Conservation (phyloP, 2,329 filamentous ascomycete genomes). For the Nothopassalora personata region DNA sequence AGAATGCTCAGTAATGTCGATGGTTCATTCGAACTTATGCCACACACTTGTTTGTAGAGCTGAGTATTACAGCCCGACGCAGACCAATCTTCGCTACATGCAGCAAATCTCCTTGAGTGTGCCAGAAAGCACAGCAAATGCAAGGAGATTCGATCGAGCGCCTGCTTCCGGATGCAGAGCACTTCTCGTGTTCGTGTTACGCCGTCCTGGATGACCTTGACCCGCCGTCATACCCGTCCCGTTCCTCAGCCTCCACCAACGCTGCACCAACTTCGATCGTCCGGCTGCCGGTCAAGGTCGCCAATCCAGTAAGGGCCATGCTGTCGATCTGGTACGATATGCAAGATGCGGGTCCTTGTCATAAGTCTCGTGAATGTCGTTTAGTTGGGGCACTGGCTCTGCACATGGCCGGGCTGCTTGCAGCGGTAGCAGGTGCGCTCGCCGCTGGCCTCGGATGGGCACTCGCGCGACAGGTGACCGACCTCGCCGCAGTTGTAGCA, state of each 20-base stretch:
- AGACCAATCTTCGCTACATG: constrained; percentile 4
- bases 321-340: constrained; percentile 24
- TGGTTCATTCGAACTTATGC: constrained; percentile 1
- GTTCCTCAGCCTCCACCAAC: constrained; percentile 10
- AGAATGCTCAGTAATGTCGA: background rate
- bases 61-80: background rate
- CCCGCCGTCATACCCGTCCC: constrained; percentile 7
- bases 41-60: background rate
- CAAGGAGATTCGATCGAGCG: constrained; percentile 1
- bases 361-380: constrained; percentile 13
- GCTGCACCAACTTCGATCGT: constrained; percentile 22
- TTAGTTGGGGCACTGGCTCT: constrained; percentile 87
- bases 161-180: background rate
- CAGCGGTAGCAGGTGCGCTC: constrained; percentile 99
- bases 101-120: constrained; percentile 2
- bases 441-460: constrained; percentile 80
- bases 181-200: background rate
- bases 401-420: constrained; percentile 78
- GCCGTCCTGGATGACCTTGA: constrained; percentile 12
- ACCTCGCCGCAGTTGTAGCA: constrained; percentile 99
- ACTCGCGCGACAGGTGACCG: constrained; percentile 92
- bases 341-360: constrained; percentile 18
- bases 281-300: constrained; percentile 27
- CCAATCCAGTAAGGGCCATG: constrained; percentile 27
- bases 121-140: constrained; percentile 2